Evolutionary conservation across 306 rosid genomes (phyloP).

Genomic region (Prunus padus): DNA sequence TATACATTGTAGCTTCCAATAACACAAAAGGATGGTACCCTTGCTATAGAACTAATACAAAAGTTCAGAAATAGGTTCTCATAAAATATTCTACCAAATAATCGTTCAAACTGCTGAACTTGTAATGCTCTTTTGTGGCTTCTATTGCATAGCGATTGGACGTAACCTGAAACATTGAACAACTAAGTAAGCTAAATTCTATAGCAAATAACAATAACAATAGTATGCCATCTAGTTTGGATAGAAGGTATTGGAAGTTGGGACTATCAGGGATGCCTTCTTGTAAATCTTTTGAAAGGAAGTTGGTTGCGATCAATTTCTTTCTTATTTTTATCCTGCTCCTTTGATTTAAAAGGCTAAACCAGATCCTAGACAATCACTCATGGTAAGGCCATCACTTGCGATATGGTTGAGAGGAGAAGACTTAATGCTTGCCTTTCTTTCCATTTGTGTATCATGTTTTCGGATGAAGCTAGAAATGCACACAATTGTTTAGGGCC

Average conservation of each 20-base stretch:
- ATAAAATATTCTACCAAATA: conserved; percentile 59
- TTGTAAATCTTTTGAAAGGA: conserved; percentile 8
- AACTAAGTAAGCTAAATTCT: conserved; percentile 18
- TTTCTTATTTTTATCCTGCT: neutral
- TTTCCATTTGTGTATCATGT: neutral
- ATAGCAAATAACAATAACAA: neutral
- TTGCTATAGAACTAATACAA: neutral
- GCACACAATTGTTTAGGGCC: neutral
- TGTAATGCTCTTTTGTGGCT: conserved; percentile 88
- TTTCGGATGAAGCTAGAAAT: neutral
- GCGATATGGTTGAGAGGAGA: neutral
- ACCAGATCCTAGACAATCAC: neutral
- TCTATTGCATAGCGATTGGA: conserved; percentile 81
- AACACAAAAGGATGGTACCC: conserved; percentile 8
- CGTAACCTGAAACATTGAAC: conserved; percentile 66
- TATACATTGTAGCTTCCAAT: conserved; percentile 6
- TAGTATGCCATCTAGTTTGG: neutral
- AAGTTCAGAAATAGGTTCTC: neutral
- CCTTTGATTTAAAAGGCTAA: neutral
- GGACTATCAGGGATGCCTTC: neutral
- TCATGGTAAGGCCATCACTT: neutral
- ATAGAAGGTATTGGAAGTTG: neutral
- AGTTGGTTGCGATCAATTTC: neutral
- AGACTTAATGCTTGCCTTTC: neutral
- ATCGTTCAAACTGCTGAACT: conserved; percentile 70